These are phyloP conservation scores for Dactylellina sp. DNA, from an alignment of 2,329 filamentous ascomycete species.

Conservation along the genomic window DNA sequence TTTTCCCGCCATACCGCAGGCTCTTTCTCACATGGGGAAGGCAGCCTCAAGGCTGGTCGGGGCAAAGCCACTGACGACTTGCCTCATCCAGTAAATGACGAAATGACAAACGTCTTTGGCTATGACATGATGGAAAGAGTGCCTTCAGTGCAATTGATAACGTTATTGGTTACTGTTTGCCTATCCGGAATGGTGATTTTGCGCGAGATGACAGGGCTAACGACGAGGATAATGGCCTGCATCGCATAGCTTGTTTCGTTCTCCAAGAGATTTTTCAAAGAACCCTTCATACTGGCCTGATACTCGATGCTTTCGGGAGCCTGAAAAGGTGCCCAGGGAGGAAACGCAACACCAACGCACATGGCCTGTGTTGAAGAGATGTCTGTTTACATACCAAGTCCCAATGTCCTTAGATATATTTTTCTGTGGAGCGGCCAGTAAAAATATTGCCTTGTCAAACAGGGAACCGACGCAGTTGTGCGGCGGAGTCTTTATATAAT, in stretches of 20 bases:
- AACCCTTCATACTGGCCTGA: not conserved
- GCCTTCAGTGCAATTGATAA: conserved; percentile 41
- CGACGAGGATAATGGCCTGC: conserved; percentile 23
- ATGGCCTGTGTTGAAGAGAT: no score
- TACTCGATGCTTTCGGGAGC: not conserved
- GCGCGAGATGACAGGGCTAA: conserved; percentile 50
- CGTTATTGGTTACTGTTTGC: conserved; percentile 46
- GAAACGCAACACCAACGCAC: no score
- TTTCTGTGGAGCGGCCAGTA: no score
- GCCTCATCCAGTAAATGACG: conserved; percentile 54
- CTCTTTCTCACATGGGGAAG: conserved; percentile 37
- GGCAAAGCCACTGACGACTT: conserved; percentile 57
- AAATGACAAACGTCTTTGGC: conserved; percentile 53
- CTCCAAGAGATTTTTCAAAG: not conserved
- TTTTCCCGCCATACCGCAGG: conserved; percentile 46
- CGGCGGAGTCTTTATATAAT: conserved; percentile 8
- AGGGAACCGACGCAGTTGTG: no score
- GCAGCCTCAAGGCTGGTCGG: conserved; percentile 39
- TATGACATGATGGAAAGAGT: conserved; percentile 44
- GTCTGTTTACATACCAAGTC: no score
- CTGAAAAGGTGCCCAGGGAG: no score
- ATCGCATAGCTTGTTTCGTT: not conserved
- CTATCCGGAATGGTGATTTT: conserved; percentile 45
- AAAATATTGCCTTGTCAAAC: no score
- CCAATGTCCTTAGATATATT: no score